Base-by-base conservation (phyloP, 208 protist genomes). In the Leishmania tropica region DNA sequence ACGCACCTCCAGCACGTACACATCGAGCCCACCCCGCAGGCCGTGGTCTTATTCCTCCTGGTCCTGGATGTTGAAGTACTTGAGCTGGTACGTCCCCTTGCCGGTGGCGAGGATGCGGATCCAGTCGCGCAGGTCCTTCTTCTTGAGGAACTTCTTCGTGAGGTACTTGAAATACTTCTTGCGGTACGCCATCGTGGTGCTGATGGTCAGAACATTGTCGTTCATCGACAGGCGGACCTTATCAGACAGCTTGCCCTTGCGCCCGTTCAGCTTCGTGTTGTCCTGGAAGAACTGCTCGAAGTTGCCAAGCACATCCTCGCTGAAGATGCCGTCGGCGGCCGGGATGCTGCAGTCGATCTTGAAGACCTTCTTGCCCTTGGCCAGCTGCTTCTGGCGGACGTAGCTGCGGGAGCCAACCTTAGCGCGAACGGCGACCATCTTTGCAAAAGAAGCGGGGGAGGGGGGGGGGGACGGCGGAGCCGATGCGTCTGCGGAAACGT, bases 141-240 rank as follows among this genome's bases (percentile, higher is more conserved):
- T 99, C 96, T 99, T 99, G 78, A 99, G 92, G 94, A 98, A 99
- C 94, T 99, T 99, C 97, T 99, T 99, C 60, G 99, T 98, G 56
- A 99, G 91, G 91, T 99, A 99, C 96, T 99, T 99, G 83, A 99
- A 94, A 96, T 99, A 99, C 89, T 99, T 96, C 97, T 99, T 99
- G 89, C 96, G 96, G 96, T 99, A 99, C 58, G 90, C 91, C 92
- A 98, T 96, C 56, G 94, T 93, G 78, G 93, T 93, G 65, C 84
- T 85, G 76, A 99, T 91, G 74, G 89, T 91, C 68, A 99, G 92
- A 85, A 97, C 96, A 85, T 94, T 97, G 85, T 99, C 94, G 35
- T 98, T 95, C 83, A 94, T 90, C 75, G 86, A 83, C 74, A 93
- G 81, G 81, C 87, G 91, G 56, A 99, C 98, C 86, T 96, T 96